phyloP scores from a whole-genome alignment of 2,329 filamentous ascomycete species.

The Plenodomus lindquistii region DNA sequence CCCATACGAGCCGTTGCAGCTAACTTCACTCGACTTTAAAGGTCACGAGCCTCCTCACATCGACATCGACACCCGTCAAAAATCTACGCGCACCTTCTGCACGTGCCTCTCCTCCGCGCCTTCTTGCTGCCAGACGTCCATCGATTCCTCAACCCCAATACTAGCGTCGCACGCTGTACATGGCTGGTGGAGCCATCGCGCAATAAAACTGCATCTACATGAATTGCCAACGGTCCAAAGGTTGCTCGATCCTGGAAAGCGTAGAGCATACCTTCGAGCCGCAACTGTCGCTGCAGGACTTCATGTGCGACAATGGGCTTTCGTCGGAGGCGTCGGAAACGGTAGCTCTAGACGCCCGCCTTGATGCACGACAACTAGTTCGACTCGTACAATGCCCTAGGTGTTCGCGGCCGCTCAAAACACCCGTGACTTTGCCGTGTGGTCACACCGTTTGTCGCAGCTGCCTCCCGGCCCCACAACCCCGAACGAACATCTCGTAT shows the following conservation, averaged over 20 bases:
- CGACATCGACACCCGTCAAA: background rate
- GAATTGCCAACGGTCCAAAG: conserved; percentile 41
- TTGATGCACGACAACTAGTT: conserved; percentile 66
- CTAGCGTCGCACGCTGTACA: conserved; percentile 17
- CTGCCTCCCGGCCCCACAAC: conserved; percentile 71
- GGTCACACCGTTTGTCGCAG: conserved; percentile 74
- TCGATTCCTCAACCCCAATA: conserved; percentile 5
- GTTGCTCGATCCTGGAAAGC: conserved; percentile 37
- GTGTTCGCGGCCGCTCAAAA: conserved; percentile 69
- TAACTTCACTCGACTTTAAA: conserved; percentile 1
- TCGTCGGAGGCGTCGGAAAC: conserved; percentile 38
- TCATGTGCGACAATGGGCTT: conserved; percentile 49
- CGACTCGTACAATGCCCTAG: conserved; percentile 76
- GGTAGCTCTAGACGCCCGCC: conserved; percentile 52
- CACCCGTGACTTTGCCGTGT: conserved; percentile 79
- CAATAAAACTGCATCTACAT: conserved; percentile 33
- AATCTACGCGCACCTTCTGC: background rate
- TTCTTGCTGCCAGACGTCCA: background rate
- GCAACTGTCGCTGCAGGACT: conserved; percentile 35
- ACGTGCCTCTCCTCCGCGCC: background rate
- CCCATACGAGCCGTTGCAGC: conserved; percentile 10
- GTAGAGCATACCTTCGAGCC: conserved; percentile 39
- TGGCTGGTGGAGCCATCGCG: conserved; percentile 23
- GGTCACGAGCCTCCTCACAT: conserved; percentile 2
- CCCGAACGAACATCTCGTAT: conserved; percentile 74